These are phyloP conservation scores for Neoascochyta sp. DNA, from an alignment of 2,329 filamentous ascomycete species.

Conservation along the genomic window DNA sequence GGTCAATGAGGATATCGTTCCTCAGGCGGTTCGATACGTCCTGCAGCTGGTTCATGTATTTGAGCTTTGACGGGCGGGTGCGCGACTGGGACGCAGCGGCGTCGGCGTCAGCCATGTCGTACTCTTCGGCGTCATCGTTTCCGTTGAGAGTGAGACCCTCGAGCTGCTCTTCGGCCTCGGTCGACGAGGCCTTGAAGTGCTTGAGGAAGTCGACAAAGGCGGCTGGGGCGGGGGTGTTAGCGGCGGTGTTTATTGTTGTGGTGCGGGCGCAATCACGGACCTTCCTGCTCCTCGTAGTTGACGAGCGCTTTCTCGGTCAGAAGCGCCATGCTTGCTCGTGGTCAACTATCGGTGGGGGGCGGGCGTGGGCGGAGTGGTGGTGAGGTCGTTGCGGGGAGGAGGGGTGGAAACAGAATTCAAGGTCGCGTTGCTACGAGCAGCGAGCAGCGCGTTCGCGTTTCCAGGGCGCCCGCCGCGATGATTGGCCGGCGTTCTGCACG, in stretches of 20 bases:
- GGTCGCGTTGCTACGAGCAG: slow-evolving; percentile 25
- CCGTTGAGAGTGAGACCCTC: slow-evolving; percentile 82
- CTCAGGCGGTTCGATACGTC: slow-evolving; percentile 76
- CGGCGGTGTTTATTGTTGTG: slow-evolving; percentile 8
- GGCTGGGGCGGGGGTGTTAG: slow-evolving; percentile 49
- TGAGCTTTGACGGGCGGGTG: slow-evolving; percentile 59
- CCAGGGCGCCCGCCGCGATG: slow-evolving; percentile 2
- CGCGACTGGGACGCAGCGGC: slow-evolving; percentile 45
- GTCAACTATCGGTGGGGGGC: no score
- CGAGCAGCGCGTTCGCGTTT: slow-evolving; percentile 21
- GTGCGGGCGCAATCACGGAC: slow-evolving; percentile 48
- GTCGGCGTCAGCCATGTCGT: slow-evolving; percentile 83
- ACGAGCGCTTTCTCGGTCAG: slow-evolving; percentile 74
- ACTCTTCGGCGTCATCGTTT: slow-evolving; percentile 81
- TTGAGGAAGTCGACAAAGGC: slow-evolving; percentile 85
- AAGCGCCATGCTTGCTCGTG: slow-evolving; percentile 96
- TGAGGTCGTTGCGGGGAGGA: slow-evolving; percentile 21
- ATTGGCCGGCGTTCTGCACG: slow-evolving; percentile 25
- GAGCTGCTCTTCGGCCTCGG: slow-evolving; percentile 73
- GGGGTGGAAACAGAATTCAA: slow-evolving; percentile 22
- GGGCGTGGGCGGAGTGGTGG: no score
- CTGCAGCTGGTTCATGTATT: slow-evolving; percentile 86
- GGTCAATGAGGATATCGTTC: slow-evolving; percentile 76
- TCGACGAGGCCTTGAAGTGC: slow-evolving; percentile 78
- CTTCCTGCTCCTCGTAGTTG: slow-evolving; percentile 82